Base-by-base conservation (phyloP, 371 early-diverging fungal genomes). In the Batrachochytrium dendrobatidis region DNA sequence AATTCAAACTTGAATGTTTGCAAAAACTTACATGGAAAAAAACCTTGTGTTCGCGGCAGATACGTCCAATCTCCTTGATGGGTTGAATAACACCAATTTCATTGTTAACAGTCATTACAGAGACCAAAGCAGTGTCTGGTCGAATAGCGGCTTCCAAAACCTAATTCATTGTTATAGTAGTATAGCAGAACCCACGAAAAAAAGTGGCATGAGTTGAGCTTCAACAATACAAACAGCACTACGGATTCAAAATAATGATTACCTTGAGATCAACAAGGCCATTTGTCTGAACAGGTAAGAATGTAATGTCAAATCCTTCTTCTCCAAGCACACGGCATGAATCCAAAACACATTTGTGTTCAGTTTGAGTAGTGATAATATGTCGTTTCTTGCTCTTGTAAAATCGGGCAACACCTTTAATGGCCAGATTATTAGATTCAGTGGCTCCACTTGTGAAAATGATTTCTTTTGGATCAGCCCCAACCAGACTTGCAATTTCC, bases 261-360 rank as follows among this genome's bases (percentile, higher is more conserved):
- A 73, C 73, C 45, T 80, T 67, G 26, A 81, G 50, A 67, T 75
- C 86, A 26, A 99, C 79, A 46, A 91, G 62, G 8, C 99, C 99
- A 61, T 91, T 87, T 56, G 76, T 70, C 62, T 86, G 76, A 29
- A 99, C 98, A 18, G 96, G 92, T 33, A 99, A 74, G 61, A 99
- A 99, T 12, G 99, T 99, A 4, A 99, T 93, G 29, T 96, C 95
- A 53, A 95, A 94, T 1, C 99, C 99, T 73, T 96, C 94, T 55
- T 95, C 94, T 74, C 95, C 90, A 63, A 99, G 75, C 34, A 87
- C 86, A 65, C 99, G 85, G 79, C 98, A 98, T n/a, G 97, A 92
- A 67, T 99, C 99, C 59, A 99, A 80, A 12, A 99, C 95, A 68
- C 98, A 98, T 82, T 99, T 99, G 80, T 99, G 99, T 78, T 99